Base-by-base conservation (phyloP, 2,329 filamentous ascomycete genomes). In the Trichoderma sp. region DNA sequence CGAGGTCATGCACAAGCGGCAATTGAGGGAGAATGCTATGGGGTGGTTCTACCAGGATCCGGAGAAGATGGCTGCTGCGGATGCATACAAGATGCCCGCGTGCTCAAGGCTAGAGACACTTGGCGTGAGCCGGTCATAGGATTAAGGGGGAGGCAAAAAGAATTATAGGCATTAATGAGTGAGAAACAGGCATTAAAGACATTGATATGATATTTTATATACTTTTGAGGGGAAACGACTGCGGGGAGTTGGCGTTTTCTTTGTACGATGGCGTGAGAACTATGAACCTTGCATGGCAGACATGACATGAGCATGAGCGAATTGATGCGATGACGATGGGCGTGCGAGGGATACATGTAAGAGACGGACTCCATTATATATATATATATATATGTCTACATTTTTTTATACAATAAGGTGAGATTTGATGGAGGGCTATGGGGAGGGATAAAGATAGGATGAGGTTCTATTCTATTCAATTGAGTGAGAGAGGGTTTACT, bases 11-110 rank as follows among this genome's bases (percentile, higher is more conserved):
- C 84, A 87, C 66, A 88, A 91, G 80, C 87, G 90, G 78, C 86
- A 90, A 74, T 84, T 94, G 81, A 85, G 90, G 73, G 90, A 97
- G 74, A 91, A 93, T 62, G 94, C 95, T 0, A 90, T 92, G 76
- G 95, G 95, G 4, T 97, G 94, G 92, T 94, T 97, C 78, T 94
- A 90, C 80, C 89, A 90, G 70, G 94, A 98, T 77, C 86, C 90
- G 67, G 91, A 91, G 73, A 94, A 94, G 84, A 89, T 97, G 89
- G 88, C 91, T 73, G 81, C 89, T 72, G 95, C 95, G 34, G 81
- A 85, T 39, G 80, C 81, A 20, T 86, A 83, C 73, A 82, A 84
- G 73, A 86, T 85, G 84, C 83, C 83, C 17, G 84, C 84, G 69
- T 91, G 89, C 77, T 80, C 84, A 73, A 82, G 86, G 73, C 79